Evolutionary conservation across 192 early-diverging fungal species (phyloP).

Genomic region (Gryganskiella cystojenkinii): DNA sequence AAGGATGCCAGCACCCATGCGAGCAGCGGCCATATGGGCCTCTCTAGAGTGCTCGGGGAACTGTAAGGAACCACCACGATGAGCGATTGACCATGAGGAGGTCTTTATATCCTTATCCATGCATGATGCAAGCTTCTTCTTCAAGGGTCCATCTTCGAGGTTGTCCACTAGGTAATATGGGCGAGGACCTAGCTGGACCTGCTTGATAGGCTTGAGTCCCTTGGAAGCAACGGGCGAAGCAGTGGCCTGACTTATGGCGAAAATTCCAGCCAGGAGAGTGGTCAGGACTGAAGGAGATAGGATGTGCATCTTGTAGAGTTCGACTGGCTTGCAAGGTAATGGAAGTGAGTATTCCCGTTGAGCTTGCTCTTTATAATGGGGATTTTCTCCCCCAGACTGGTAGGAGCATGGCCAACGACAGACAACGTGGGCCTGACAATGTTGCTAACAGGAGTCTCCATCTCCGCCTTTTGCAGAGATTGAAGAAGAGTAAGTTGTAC

Average conservation of each 20-base stretch:
- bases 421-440: background rate
- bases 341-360: background rate
- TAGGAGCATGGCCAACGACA: conserved; percentile 1
- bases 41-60: conserved; percentile 9
- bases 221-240: background rate
- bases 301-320: conserved; percentile 6
- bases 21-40: conserved; percentile 1
- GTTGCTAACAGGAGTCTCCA: background rate
- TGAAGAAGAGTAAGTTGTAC: background rate
- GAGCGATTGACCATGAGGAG: conserved; percentile 8
- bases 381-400: background rate
- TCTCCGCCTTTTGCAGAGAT: conserved; percentile 6
- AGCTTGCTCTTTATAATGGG: conserved; percentile 3
- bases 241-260: background rate
- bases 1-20: conserved; percentile 7
- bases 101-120: conserved; percentile 2
- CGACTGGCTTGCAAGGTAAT: background rate
- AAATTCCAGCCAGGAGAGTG: conserved; percentile 5
- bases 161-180: conserved; percentile 9
- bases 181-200: conserved; percentile 3
- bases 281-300: conserved; percentile 1
- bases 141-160: conserved; percentile 3
- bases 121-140: conserved; percentile 6
- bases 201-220: conserved; percentile 9
- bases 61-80: background rate